These are phyloP conservation scores for Cynara cardunculus DNA, from an alignment of 129 eudicot species.

Conservation along the genomic window DNA sequence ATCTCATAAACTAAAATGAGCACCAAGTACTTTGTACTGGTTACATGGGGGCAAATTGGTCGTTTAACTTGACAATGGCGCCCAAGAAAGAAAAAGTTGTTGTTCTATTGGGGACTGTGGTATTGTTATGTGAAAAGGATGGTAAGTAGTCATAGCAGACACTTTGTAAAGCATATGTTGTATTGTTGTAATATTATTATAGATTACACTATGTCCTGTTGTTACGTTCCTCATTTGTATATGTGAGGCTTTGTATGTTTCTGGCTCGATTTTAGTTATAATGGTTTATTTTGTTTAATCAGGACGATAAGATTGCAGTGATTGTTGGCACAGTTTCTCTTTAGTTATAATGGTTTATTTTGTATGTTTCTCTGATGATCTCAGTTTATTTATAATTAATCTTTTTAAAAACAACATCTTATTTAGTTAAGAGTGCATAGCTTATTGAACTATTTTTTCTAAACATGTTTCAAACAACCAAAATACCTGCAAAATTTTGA, in stretches of 20 bases:
- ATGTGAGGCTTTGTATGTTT: not conserved
- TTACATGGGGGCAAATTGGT: too few relatives aligned
- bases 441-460: not conserved
- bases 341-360: too few relatives aligned
- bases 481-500: not conserved
- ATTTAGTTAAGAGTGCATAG: not conserved
- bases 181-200: not conserved
- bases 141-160: not conserved
- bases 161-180: not conserved
- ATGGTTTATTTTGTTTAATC: not conserved
- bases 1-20: too few relatives aligned
- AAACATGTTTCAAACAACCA: not conserved
- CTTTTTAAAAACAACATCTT: not conserved
- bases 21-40: too few relatives aligned
- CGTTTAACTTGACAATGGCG: too few relatives aligned
- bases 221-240: not conserved
- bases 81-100: too few relatives aligned
- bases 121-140: too few relatives aligned
- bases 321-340: slow-evolving; percentile 27
- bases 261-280: not conserved
- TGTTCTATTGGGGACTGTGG: too few relatives aligned
- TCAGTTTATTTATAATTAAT: not conserved
- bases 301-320: slow-evolving; percentile 42
- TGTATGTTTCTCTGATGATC: too few relatives aligned
- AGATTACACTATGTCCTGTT: not conserved